Evolutionary conservation across 2,329 filamentous ascomycete species (phyloP).

Genomic region (Neonectria neomacrospora): DNA sequence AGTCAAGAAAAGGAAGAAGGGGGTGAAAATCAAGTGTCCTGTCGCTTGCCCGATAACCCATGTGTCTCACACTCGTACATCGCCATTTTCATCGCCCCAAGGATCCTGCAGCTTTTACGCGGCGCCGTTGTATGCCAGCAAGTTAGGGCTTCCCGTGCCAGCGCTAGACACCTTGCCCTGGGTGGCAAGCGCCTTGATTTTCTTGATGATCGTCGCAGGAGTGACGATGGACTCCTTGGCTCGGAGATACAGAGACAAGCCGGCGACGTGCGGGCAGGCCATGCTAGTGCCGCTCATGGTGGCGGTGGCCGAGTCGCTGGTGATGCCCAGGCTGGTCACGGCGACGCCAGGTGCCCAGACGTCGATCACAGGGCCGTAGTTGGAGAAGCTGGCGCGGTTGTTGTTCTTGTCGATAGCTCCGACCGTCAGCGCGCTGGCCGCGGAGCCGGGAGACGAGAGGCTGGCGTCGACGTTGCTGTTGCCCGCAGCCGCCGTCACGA

Average conservation of each 20-base stretch:
- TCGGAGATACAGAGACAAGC: conserved; percentile 66
- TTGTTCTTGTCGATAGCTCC: conserved; percentile 58
- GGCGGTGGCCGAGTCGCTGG: conserved; percentile 53
- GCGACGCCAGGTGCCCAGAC: conserved; percentile 62
- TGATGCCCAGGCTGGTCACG: conserved; percentile 60
- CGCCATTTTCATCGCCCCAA: neutral
- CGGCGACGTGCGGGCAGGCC: conserved; percentile 70
- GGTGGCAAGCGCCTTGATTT: conserved; percentile 56
- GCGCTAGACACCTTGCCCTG: conserved; percentile 51
- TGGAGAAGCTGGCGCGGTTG: conserved; percentile 57
- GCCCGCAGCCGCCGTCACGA: conserved; percentile 66
- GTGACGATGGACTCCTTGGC: conserved; percentile 47
- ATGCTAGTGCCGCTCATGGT: conserved; percentile 70
- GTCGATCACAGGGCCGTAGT: conserved; percentile 61
- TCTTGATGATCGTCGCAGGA: conserved; percentile 55
- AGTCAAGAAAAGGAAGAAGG: neutral
- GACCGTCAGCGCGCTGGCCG: conserved; percentile 62
- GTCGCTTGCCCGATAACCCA: conserved; percentile 14
- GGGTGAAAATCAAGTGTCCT: neutral
- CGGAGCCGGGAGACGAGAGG: conserved; percentile 60
- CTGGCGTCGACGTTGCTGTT: conserved; percentile 57
- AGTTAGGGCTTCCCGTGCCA: conserved; percentile 54
- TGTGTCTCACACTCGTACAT: neutral
- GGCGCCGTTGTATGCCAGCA: conserved; percentile 60
- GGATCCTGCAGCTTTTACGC: neutral